Base-by-base conservation (phyloP, 106 monocot genomes). In the Dendrobium nobile region DNA sequence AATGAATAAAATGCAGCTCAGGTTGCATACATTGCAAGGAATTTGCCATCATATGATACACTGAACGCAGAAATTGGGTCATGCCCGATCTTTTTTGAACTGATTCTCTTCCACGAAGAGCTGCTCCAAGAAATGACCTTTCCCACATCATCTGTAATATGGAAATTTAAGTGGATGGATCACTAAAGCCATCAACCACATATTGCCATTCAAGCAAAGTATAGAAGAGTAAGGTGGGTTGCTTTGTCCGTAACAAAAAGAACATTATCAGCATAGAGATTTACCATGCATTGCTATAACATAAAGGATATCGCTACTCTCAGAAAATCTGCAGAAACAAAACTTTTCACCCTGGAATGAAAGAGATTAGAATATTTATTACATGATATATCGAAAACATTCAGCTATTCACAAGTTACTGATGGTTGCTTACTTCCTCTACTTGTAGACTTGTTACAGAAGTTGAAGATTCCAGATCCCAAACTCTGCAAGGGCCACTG, bases 311-410 rank as follows among this genome's bases (percentile, higher is more conserved):
- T 83, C 87, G 40, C 41, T 54, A 33, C 75, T 76, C 22, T 64
- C 86, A 83, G 83, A 92, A 77, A 94, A 97, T 43, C 89, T 94
- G 83, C 97, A 97, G 79, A 87, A 91, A 16, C 89, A 77, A 83
- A 94, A 94, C 47, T 45, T 45, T 45, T 45, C 45, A 51, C 94
- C 92, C 97, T 97, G 88, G 18, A 86, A 83, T 11, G 72, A 40
- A 67, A 15, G 80, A 13, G 43, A 24, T 70, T 81, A 28, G 41
- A 75, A 72, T 24, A 22, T 64, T 64, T 64, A 64, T 26, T 22
- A 26, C 24, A 24, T 8, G 24, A 51, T 64, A 64, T 64, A 8
- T n/a, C 6, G 10, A 64, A 3, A 64, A 64, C 0, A 64, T 64
- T n/a, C 64, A 64, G 26, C 64, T 64, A 16, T 58, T 58, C 58